Evolutionary conservation across 2,329 filamentous ascomycete genomes (phyloP), one percentile per base, ranked within the genome.

Genomic region (Aspergillus udagawae): DNA sequence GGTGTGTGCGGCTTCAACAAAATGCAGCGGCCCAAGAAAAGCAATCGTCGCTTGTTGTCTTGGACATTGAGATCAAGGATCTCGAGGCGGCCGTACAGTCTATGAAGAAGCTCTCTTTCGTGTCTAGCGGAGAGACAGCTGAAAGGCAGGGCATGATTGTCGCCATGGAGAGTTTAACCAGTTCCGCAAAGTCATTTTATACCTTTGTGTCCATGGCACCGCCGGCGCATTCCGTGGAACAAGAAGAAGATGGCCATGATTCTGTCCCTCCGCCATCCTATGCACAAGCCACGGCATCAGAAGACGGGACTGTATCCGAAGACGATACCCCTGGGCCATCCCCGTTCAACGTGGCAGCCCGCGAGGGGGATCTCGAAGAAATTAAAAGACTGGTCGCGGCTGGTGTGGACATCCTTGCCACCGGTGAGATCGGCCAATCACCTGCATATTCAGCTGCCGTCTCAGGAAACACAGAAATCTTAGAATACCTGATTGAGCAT

Each of bases 361-460:
- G 51, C 2, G 45, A 9, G 12, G 51, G 42, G 7, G 8, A 53
- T 17, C 48, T 48, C 7, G 42, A 53, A 4, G 51, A 53, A 27
- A 53, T 53, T 3, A 53, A 47, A 29, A 45, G 51, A 5, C 51
- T 53, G 12, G 27, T 53, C 2, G 41, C 51, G 4, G 45, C 20
- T 12, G 51, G 51, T 20, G 51, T 25, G 42, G 42, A 53, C 45
- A 45, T 53, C 2, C 20, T 53, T 23, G 42, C 27, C 17, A 53
- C 51, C 14, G 51, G 51, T 12, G 42, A 53, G 41, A 53, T 38
- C 10, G 51, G 51, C 12, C 51, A 53, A 17, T 53, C 51, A 3
- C 51, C 51, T 7, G 51, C 51, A 35, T 53, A 53, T 20, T 53
- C 42, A 4, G 51, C 51, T 14, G 42, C 51, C 9, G 51, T 48